Evolutionary conservation across 2,329 filamentous ascomycete species (phyloP), one percentile per base, ranked within the genome.

Genomic region (Coccinonectria pachysandricola): DNA sequence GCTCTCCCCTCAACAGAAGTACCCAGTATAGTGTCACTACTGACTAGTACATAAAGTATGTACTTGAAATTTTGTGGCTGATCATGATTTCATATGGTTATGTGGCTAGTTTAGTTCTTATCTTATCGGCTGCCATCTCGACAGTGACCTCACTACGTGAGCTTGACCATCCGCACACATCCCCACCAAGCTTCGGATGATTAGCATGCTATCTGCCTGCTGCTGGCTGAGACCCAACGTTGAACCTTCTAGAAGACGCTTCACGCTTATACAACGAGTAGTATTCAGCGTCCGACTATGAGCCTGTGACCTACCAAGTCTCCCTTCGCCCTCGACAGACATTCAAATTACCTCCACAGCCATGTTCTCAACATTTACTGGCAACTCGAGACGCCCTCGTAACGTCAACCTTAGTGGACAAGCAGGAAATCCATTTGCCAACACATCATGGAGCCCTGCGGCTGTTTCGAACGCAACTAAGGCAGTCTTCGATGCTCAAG

Each of bases 321-420:
- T n/a, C n/a, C n/a, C n/a, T n/a, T n/a, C n/a, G n/a, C n/a, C 27
- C 22, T 20, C 17, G 10, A 19, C 26, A n/a, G n/a, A n/a, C n/a
- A n/a, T n/a, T n/a, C n/a, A n/a, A n/a, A n/a, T n/a, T n/a, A n/a
- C 28, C 26, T 11, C 26, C 31, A 24, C 28, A 41, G 45, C 42
- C 50, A 95, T 95, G 88, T 92, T 91, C 60, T 78, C 81, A 35
- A 86, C 81, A 28, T 98, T 98, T 60, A 91, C 83, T 13, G 91
- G 91, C 43, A 83, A 62, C 57, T 83, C 85, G 45, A 78, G 84
- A 48, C 81, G 83, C 41, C 79, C 80, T 35, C 79, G 91, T 40
- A 87, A 95, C 53, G 85, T 96, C 51, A 95, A 96, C 57, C 77
- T 98, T 35, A 91, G 85, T 40, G 91, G 86, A 36, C 79, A 87